Evolutionary conservation across 148 eudicot genomes (phyloP).

Genomic region (Rhododendron williamsianum): DNA sequence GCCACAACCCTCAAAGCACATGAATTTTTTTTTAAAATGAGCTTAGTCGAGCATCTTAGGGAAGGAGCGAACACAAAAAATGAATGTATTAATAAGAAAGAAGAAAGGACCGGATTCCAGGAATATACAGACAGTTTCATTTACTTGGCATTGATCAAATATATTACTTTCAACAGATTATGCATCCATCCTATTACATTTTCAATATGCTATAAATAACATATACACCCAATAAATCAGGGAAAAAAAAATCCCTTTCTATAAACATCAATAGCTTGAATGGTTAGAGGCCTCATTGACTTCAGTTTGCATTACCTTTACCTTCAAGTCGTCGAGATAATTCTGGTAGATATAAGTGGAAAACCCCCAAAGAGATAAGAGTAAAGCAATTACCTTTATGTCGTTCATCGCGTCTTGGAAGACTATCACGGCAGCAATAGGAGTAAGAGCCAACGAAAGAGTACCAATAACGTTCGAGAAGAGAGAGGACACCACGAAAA

Average conservation of each 20-base stretch:
- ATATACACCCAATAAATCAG: background rate
- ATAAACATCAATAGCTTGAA: constrained; percentile 15
- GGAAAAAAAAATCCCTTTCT: background rate
- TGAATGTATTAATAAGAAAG: too few species aligned
- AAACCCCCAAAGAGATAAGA: background rate
- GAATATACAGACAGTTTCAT: too few species aligned
- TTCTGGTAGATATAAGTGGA: constrained; percentile 67
- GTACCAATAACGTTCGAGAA: constrained; percentile 85
- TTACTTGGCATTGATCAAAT: background rate
- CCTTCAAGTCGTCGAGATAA: constrained; percentile 56
- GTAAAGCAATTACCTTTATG: background rate
- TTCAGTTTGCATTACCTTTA: constrained; percentile 17
- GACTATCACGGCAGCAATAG: constrained; percentile 60
- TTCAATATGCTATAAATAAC: background rate
- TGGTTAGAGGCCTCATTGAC: background rate
- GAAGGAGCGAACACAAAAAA: too few species aligned
- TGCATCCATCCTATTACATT: constrained; percentile 16
- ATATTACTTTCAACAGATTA: background rate
- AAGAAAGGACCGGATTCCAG: too few species aligned
- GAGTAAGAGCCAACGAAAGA: constrained; percentile 67
- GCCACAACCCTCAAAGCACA: too few species aligned
- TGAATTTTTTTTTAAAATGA: too few species aligned
- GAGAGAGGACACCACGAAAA: constrained; percentile 72
- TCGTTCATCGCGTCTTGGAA: constrained; percentile 60
- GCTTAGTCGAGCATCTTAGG: too few species aligned